phyloP scores from a whole-genome alignment of 2,329 filamentous ascomycete species.

The Zalaria obscura region DNA sequence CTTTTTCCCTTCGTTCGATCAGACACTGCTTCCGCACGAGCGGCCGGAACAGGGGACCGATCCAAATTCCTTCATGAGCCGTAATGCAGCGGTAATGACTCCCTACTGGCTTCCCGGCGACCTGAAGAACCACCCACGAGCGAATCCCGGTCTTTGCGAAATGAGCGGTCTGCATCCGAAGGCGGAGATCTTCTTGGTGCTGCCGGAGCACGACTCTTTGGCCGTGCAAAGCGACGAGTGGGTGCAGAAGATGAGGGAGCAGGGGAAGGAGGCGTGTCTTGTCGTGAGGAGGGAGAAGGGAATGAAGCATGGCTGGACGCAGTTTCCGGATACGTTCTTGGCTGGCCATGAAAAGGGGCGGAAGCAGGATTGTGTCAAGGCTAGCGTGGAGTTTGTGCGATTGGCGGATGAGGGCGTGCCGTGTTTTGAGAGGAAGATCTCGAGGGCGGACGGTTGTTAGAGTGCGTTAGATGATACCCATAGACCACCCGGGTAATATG shows the following conservation, averaged over 20 bases:
- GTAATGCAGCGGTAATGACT: conserved; percentile 22
- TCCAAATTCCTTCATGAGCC: conserved; percentile 7
- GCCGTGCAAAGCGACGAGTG: conserved; percentile 28
- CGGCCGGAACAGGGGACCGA: conserved; percentile 16
- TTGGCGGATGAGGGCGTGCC: too few species aligned
- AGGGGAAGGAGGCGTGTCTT: conserved; percentile 8
- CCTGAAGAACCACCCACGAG: conserved; percentile 22
- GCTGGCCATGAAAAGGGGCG: conserved; percentile 20
- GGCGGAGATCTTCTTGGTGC: conserved; percentile 26
- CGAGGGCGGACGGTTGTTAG: too few species aligned
- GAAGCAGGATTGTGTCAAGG: conserved; percentile 1
- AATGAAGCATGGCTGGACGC: conserved; percentile 27
- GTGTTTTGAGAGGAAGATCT: too few species aligned
- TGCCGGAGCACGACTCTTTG: conserved; percentile 25
- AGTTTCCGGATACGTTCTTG: conserved; percentile 24
- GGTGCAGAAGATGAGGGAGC: conserved; percentile 24
- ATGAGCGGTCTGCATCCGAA: conserved; percentile 17
- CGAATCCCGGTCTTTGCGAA: conserved; percentile 24
- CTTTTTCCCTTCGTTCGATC: conserved; percentile 29
- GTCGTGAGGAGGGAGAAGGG: conserved; percentile 15
- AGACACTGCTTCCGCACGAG: conserved; percentile 23
- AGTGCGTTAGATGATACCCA: too few species aligned
- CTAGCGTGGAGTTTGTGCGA: background rate
- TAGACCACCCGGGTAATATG: too few species aligned
- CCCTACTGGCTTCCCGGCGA: conserved; percentile 26